Conservation (phyloP, 192 early-diverging fungal genomes). For the Allomyces arbusculus region DNA sequence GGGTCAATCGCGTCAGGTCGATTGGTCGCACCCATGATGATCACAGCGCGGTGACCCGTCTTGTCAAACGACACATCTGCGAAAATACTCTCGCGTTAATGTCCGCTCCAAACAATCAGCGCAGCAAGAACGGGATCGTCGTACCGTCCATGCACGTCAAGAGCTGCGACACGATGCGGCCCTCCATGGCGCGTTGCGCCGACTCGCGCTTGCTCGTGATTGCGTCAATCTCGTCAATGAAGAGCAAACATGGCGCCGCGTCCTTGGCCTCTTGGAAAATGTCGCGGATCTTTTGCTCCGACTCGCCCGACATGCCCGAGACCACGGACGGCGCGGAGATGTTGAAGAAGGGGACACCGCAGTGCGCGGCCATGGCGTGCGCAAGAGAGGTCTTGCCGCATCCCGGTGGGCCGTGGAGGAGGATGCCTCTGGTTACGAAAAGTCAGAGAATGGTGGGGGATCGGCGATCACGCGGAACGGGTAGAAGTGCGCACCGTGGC, state of each 20-base stretch:
- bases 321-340: constrained; percentile 89
- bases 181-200: constrained; percentile 87
- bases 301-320: constrained; percentile 95
- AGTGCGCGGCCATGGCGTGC: constrained; percentile 89
- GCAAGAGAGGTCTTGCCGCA: constrained; percentile 92
- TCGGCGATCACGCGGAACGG: background rate
- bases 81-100: background rate
- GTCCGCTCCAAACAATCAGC: constrained; percentile 2
- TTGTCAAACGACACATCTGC: constrained; percentile 75
- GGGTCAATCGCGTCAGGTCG: constrained; percentile 70
- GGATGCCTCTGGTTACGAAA: constrained; percentile 42
- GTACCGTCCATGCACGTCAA: constrained; percentile 86
- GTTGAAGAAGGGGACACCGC: constrained; percentile 73
- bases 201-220: constrained; percentile 80
- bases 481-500: constrained; percentile 18
- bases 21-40: constrained; percentile 83
- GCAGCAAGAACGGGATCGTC: constrained; percentile 3
- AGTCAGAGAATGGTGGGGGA: background rate
- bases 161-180: constrained; percentile 87
- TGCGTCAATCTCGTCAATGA: constrained; percentile 96
- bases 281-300: constrained; percentile 92
- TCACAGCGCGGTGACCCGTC: constrained; percentile 61
- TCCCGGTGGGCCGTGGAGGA: constrained; percentile 90
- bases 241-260: constrained; percentile 72
- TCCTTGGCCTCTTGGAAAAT: constrained; percentile 89